phyloP scores from a whole-genome alignment of 2,329 filamentous ascomycete genomes.

The Botrytis tulipae region DNA sequence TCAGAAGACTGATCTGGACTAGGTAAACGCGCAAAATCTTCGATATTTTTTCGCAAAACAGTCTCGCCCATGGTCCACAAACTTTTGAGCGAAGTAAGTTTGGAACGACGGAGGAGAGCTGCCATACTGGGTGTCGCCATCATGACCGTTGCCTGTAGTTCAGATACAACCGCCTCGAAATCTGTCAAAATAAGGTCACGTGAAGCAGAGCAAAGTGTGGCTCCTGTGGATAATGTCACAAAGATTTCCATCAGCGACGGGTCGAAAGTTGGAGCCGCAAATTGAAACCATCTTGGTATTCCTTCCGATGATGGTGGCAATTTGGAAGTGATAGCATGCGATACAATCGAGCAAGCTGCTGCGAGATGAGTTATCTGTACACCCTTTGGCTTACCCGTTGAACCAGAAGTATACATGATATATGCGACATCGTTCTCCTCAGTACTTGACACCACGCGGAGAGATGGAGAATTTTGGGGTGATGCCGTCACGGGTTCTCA shows the following conservation, averaged over 20 bases:
- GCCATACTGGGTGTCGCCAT: conserved; percentile 17
- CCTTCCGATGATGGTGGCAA: conserved; percentile 6
- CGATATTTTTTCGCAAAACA: conserved; percentile 16
- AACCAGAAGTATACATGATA: conserved; percentile 25
- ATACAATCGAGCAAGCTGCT: conserved; percentile 20
- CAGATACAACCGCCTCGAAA: conserved; percentile 8
- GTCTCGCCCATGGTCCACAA: conserved; percentile 12
- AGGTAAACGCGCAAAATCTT: conserved; percentile 1
- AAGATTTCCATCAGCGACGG: conserved; percentile 39
- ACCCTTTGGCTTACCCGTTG: conserved; percentile 25
- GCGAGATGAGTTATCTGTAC: conserved; percentile 40
- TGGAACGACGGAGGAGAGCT: conserved; percentile 2
- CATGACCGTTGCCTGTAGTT: conserved; percentile 13
- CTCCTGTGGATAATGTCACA: conserved; percentile 20
- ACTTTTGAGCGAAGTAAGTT: neutral
- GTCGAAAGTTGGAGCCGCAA: conserved; percentile 21
- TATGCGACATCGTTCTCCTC: conserved; percentile 16
- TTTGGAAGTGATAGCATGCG: neutral
- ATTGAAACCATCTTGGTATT: conserved; percentile 7
- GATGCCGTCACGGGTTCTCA: neutral
- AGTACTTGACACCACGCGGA: neutral
- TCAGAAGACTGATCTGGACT: neutral
- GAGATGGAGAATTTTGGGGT: neutral
- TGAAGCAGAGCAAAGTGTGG: conserved; percentile 13
- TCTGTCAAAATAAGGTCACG: conserved; percentile 9